Conservation (phyloP, 331 rosid species). For the Stylosanthes scabra region DNA sequence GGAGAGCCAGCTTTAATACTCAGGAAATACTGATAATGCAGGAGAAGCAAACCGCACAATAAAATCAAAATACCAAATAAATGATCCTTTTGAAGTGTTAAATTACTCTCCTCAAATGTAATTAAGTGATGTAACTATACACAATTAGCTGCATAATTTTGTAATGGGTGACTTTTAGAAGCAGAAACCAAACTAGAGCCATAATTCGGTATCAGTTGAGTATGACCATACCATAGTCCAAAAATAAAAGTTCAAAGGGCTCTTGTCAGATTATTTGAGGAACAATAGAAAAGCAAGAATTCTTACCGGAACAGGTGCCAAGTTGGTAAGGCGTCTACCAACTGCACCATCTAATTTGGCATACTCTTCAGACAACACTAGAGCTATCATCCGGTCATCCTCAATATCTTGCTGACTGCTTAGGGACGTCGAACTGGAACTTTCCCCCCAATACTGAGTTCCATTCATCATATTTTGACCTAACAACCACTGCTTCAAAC, state of each 20-base stretch:
- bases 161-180: background rate
- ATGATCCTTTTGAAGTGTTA: background rate
- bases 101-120: background rate
- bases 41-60: background rate
- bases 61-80: conserved; percentile 11
- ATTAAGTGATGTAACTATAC: background rate
- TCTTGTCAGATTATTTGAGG: background rate
- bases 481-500: conserved; percentile 16
- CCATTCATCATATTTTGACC: conserved; percentile 53
- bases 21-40: background rate
- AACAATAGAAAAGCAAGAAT: conserved; percentile 15
- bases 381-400: conserved; percentile 91
- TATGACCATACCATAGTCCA: background rate
- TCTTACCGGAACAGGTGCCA: conserved; percentile 78
- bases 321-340: conserved; percentile 70
- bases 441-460: conserved; percentile 60
- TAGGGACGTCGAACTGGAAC: conserved; percentile 70
- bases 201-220: background rate
- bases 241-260: background rate
- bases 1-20: background rate
- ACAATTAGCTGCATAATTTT: background rate
- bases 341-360: conserved; percentile 80
- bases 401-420: conserved; percentile 66
- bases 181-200: background rate
- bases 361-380: conserved; percentile 80